Conservation (phyloP, 768 basidiomycete genomes). For the Cystobasidium onofrii region DNA sequence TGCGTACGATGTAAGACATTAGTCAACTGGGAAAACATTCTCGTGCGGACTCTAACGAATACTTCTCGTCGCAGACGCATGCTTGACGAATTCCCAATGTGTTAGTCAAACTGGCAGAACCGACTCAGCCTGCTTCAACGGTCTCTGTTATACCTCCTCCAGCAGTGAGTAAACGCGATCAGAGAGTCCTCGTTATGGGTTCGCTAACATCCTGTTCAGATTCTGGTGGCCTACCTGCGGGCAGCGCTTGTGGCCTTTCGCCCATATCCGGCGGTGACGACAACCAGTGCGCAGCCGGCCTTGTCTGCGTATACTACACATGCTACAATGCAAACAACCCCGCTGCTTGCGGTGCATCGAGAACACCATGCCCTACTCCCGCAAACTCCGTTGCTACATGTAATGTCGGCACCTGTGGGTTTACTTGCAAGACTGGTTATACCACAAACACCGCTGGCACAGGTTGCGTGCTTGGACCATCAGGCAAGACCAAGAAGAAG, state of each 20-base stretch:
- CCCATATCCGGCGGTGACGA: not conserved
- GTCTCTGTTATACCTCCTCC: not conserved
- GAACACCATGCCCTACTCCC: not conserved
- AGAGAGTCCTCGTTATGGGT: not conserved
- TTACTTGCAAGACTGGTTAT: constrained; percentile 1
- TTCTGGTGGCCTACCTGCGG: not conserved
- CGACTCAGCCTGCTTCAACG: not conserved
- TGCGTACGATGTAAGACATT: not conserved
- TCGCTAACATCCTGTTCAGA: not conserved
- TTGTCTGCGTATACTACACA: not conserved
- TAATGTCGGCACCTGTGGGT: not conserved
- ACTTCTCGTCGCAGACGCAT: not conserved
- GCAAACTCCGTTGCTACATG: not conserved
- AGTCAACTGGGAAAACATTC: not conserved
- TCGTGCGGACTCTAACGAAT: not conserved
- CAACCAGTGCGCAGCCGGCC: not conserved
- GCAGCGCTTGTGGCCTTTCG: not conserved
- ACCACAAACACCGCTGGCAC: not conserved
- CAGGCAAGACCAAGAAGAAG: not conserved
- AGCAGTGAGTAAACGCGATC: not conserved
- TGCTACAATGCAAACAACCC: constrained; percentile 6
- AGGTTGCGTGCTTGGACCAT: not conserved
- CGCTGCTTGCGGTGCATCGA: not conserved
- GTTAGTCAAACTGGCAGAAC: not conserved
- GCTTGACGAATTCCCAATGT: not conserved